Conservation (phyloP, 495 filamentous ascomycete species). For the Parathielavia hyrcaniae region DNA sequence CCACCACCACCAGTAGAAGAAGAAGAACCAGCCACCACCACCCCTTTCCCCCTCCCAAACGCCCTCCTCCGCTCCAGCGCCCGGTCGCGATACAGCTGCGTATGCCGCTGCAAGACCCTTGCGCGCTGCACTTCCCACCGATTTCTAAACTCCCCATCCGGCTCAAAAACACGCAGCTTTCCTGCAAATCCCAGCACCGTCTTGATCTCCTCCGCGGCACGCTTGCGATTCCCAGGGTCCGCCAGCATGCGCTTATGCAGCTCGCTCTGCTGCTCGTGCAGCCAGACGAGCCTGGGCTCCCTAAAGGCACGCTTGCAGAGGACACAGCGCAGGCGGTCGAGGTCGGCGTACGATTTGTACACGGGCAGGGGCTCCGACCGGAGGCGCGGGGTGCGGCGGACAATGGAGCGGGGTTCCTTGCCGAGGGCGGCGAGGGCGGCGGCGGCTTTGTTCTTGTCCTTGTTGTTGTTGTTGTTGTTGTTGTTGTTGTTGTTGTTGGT, state of each 20-base stretch:
- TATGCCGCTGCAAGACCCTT: slow-evolving; percentile 35
- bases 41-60: slow-evolving; percentile 57
- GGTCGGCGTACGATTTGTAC: slow-evolving; percentile 59
- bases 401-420: slow-evolving; percentile 24
- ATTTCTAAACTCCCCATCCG: slow-evolving; percentile 32
- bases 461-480: no score
- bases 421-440: slow-evolving; percentile 28
- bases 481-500: no score
- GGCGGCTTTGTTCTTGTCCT: slow-evolving; percentile 29
- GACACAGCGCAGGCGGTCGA: slow-evolving; percentile 65
- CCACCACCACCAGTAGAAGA: slow-evolving; percentile 11
- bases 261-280: slow-evolving; percentile 69
- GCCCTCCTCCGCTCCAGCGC: slow-evolving; percentile 74
- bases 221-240: slow-evolving; percentile 52
- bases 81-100: slow-evolving; percentile 81
- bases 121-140: slow-evolving; percentile 22
- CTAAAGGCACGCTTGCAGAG: slow-evolving; percentile 74
- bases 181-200: slow-evolving; percentile 62
- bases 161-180: slow-evolving; percentile 40
- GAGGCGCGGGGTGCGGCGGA: slow-evolving; percentile 26
- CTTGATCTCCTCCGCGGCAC: slow-evolving; percentile 47
- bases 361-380: slow-evolving; percentile 24
- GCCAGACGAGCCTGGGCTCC: slow-evolving; percentile 57
- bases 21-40: background rate
- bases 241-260: slow-evolving; percentile 67